phyloP scores from a whole-genome alignment of 1,284 basidiomycete species.

The Ustilago shanxiensis region DNA sequence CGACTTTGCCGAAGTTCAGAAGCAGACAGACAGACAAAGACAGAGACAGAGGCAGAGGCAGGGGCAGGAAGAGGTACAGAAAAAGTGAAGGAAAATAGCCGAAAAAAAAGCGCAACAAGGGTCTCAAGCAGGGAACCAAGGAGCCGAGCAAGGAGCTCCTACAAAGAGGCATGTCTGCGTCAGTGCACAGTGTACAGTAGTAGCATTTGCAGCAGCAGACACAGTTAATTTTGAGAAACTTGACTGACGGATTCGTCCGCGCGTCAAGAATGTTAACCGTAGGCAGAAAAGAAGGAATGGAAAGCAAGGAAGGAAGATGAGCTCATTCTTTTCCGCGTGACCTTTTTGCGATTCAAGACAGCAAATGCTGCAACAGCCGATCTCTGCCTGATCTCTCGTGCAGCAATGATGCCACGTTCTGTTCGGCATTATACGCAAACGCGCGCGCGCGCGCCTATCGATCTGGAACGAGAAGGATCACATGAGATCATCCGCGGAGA shows the following conservation, averaged over 20 bases:
- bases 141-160: neutral
- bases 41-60: neutral
- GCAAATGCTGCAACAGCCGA: neutral
- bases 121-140: neutral
- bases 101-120: neutral
- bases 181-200: neutral
- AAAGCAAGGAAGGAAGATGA: neutral
- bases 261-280: neutral
- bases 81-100: no score
- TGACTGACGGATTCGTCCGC: neutral
- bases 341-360: neutral
- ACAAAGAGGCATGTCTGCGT: slow-evolving; percentile 3
- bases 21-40: no score
- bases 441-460: no score
- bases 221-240: neutral
- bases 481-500: no score
- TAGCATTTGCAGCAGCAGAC: no score
- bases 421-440: no score
- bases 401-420: neutral
- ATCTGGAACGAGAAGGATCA: no score
- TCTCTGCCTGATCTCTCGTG: neutral
- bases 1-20: neutral
- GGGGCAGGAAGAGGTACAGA: no score
- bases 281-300: neutral
- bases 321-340: neutral